Evolutionary conservation across 305 asterid species (phyloP).

Genomic region (Solanum hybrid): DNA sequence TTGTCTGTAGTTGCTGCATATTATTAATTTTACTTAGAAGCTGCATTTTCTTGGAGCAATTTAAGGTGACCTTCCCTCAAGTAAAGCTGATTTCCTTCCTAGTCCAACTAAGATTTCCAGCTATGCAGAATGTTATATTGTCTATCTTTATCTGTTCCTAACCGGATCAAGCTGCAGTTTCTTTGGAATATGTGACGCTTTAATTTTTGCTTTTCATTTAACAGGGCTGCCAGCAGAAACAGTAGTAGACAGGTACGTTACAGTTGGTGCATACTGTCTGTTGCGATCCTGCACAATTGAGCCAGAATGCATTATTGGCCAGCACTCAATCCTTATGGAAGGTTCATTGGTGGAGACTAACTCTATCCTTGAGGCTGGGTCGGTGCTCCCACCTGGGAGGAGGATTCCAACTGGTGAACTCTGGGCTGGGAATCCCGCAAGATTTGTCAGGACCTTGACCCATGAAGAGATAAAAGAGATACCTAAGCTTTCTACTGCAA

Average conservation of each 20-base stretch:
- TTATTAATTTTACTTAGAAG: background rate
- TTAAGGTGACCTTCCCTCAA: background rate
- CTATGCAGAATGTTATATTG: background rate
- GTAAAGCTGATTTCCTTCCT: background rate
- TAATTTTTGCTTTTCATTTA: background rate
- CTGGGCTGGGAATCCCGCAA: conserved; percentile 92
- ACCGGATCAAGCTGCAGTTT: background rate
- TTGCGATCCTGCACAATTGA: conserved; percentile 85
- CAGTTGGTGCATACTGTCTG: conserved; percentile 78
- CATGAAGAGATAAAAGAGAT: conserved; percentile 86
- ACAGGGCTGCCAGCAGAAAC: conserved; percentile 93
- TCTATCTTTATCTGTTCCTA: background rate
- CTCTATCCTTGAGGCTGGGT: conserved; percentile 93
- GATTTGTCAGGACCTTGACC: conserved; percentile 70
- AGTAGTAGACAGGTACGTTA: conserved; percentile 68
- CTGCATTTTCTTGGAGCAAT: background rate
- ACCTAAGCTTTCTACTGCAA: conserved; percentile 80
- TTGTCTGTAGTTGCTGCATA: background rate
- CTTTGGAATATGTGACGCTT: background rate
- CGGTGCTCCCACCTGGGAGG: conserved; percentile 89
- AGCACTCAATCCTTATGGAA: conserved; percentile 88
- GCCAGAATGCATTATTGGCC: conserved; percentile 96
- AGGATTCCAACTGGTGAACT: conserved; percentile 79
- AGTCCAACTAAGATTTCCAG: background rate
- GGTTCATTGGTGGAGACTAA: conserved; percentile 91